These are phyloP conservation scores for Berkeleyomyces basicola DNA, from an alignment of 2,329 filamentous ascomycete species.

Conservation along the genomic window DNA sequence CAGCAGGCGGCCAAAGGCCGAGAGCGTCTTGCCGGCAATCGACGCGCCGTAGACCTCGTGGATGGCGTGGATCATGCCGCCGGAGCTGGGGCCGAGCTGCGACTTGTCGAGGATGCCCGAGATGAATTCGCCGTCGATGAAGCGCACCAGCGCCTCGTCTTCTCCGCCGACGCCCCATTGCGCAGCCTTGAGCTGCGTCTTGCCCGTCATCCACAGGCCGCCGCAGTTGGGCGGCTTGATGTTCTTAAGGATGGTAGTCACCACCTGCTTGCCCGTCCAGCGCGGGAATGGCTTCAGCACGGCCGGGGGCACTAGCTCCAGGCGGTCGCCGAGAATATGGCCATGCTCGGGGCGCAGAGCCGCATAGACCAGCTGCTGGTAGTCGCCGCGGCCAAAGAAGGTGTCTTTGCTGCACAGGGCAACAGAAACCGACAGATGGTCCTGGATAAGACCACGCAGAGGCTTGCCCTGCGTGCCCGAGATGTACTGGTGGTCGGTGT, in stretches of 20 bases:
- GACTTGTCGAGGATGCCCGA: conserved; percentile 90
- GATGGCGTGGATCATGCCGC: conserved; percentile 78
- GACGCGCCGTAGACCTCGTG: conserved; percentile 88
- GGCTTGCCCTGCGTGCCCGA: conserved; percentile 89
- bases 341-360: conserved; percentile 80
- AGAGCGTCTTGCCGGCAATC: conserved; percentile 71
- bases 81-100: conserved; percentile 74
- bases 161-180: conserved; percentile 54
- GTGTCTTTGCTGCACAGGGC: conserved; percentile 81
- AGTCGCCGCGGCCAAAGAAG: conserved; percentile 75
- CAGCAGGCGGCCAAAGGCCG: conserved; percentile 73
- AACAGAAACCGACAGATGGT: conserved; percentile 91
- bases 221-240: conserved; percentile 63
- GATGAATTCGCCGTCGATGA: conserved; percentile 75
- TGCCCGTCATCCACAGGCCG: conserved; percentile 63
- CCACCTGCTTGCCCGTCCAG: conserved; percentile 95
- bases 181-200: conserved; percentile 59
- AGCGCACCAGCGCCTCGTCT: conserved; percentile 67
- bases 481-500: conserved; percentile 94
- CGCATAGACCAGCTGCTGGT: conserved; percentile 85
- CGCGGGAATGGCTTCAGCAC: conserved; percentile 63
- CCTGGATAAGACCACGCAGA: conserved; percentile 88
- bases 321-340: conserved; percentile 67
- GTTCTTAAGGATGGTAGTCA: conserved; percentile 85
- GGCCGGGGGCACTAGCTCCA: conserved; percentile 66